These are phyloP conservation scores for Aureobasidium sp. DNA, from an alignment of 2,329 filamentous ascomycete genomes.

Conservation along the genomic window DNA sequence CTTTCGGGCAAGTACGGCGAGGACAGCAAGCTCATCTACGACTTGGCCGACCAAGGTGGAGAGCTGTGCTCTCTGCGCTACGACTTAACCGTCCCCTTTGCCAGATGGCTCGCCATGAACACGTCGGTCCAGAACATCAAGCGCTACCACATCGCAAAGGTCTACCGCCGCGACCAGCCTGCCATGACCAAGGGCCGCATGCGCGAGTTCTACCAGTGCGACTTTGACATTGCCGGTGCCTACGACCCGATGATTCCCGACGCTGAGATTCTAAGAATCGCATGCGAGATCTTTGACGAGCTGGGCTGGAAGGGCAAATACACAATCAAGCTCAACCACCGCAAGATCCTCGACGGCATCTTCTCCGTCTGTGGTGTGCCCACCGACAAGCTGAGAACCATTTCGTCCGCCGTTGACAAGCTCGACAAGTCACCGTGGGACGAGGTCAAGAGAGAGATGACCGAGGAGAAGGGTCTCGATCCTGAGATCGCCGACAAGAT, in stretches of 20 bases:
- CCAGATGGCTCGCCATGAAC: conserved; percentile 90
- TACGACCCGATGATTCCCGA: conserved; percentile 91
- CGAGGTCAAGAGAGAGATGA: conserved; percentile 88
- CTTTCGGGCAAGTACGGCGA: conserved; percentile 86
- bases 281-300: conserved; percentile 74
- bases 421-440: conserved; percentile 83
- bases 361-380: conserved; percentile 89
- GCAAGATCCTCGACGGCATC: conserved; percentile 85
- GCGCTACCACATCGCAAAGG: conserved; percentile 91
- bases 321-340: conserved; percentile 91
- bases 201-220: conserved; percentile 95
- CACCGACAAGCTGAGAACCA: conserved; percentile 74
- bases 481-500: conserved; percentile 75
- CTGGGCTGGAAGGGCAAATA: conserved; percentile 66
- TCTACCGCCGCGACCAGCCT: conserved; percentile 72
- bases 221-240: conserved; percentile 84
- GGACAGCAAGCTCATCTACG: conserved; percentile 86
- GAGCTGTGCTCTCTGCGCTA: conserved; percentile 79
- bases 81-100: conserved; percentile 82
- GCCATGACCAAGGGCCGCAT: conserved; percentile 86
- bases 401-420: conserved; percentile 92
- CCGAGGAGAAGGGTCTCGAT: conserved; percentile 77
- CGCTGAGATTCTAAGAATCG: conserved; percentile 77
- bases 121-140: conserved; percentile 73
- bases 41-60: conserved; percentile 78